Evolutionary conservation across 805 yeast genomes (phyloP), one percentile per base, ranked within the genome.

Genomic region (Starmerella khaoyaiensis): DNA sequence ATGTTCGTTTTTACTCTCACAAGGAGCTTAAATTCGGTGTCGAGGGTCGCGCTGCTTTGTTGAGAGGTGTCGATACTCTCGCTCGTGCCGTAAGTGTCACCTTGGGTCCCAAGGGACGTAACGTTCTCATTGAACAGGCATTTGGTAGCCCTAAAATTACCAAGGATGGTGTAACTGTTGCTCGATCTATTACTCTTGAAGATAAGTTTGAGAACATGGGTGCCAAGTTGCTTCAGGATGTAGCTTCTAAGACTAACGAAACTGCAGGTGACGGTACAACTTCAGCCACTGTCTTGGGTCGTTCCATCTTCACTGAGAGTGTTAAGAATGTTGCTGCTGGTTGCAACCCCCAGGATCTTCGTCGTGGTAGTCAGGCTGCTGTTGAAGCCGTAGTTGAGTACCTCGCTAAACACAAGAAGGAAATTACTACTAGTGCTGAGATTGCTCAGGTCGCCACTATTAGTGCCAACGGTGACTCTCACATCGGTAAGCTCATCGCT

Each of bases 191-290:
- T 53, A 71, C 73, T 28, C 67, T 90, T 50, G 66, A 78, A 59
- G 93, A 90, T 68, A 82, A 78, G 62, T 87, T 86, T 55, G 97
- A 87, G 68, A 87, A 87, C 64, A 69, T 90, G 69, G 98, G 98
- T 43, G 95, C 95, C 40, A 82, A 81, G 66, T 70, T 87, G 49
- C 67, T 87, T 55, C 96, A 86, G 65, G 97, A 90, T 59, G 96
- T 90, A 42, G 95, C 97, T 29, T 76, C 93, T 52, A 87, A 81
- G 72, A 86, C 98, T 54, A 90, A 90, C 62, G 95, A 87, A 63
- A 72, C 79, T 52, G 96, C 97, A 44, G 98, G 98, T 65, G 98
- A 87, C 56, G 98, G 98, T 63, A 87, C 98, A 48, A 87, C 98
- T 26, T 79, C 94, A 31, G 96, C 97, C 52, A 90, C 97, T 33